A percentile compares a stretch with the other conserved stretches of the same genome.
These are phyloP conservation scores for Penicillium arizonense DNA, from an alignment of 495 filamentous ascomycete genomes.

Conservation along the genomic window DNA sequence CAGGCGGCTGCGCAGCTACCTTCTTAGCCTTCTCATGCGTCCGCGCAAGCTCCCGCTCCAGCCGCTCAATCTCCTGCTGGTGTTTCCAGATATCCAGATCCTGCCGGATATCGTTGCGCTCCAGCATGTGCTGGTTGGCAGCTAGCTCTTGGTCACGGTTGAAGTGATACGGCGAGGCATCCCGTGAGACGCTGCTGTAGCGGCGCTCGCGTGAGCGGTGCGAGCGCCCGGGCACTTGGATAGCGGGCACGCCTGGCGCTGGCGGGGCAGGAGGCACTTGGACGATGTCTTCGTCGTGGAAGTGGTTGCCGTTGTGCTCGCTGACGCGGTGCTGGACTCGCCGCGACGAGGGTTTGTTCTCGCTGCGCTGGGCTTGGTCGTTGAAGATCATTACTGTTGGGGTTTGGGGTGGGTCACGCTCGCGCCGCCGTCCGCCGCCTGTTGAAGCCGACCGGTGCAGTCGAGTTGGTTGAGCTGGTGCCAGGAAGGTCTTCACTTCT, in stretches of 20 bases:
- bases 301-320: constrained; percentile 22
- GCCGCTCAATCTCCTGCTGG: constrained; percentile 44
- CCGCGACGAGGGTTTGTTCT: constrained; percentile 17
- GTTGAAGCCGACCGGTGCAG: constrained; percentile 42
- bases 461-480: constrained; percentile 22
- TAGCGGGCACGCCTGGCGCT: no score
- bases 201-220: constrained; percentile 21
- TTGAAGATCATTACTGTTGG: constrained; percentile 28
- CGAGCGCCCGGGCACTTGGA: background rate
- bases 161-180: constrained; percentile 16
- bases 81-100: constrained; percentile 40
- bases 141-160: constrained; percentile 38
- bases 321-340: constrained; percentile 19
- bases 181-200: constrained; percentile 15
- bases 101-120: constrained; percentile 37
- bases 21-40: constrained; percentile 21
- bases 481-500: constrained; percentile 16
- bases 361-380: constrained; percentile 18
- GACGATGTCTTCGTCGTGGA: constrained; percentile 29
- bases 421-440: constrained; percentile 35
- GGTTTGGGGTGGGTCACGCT: constrained; percentile 6
- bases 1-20: background rate
- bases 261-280: no score
- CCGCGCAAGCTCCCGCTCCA: constrained; percentile 43
- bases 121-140: constrained; percentile 36